Evolutionary conservation across 805 yeast species (phyloP), one percentile per base, ranked within the genome.

Genomic region (Candida ovalis): DNA sequence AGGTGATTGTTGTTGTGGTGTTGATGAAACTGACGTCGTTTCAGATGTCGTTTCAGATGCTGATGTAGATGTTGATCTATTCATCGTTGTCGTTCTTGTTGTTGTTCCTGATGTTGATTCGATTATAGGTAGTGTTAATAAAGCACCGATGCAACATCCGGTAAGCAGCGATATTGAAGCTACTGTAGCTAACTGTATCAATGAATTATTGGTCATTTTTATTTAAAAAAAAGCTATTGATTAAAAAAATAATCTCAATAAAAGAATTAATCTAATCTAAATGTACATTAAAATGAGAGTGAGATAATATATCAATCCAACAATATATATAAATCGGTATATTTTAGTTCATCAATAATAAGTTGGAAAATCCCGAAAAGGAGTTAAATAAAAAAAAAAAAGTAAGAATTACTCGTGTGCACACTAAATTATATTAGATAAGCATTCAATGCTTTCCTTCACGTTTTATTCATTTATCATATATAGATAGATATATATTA

Each of bases 71-170:
- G 28, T 25, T 25, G 28, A 6, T 7, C 9, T 7, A 7, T 6
- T 6, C 6, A 10, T 7, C 9, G 28, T 25, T 25, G 28, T 7
- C 10, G 28, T 7, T 17, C 22, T 17, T 17, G 38, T 3, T n/a
- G 38, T 3, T 18, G 38, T 5, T 12, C 17, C 12, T 15, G 38
- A 48, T 7, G 48, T 46, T 8, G 46, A 42, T 4, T 55, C 22
- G 8, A 49, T 33, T 3, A 40, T 17, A 15, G 59, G 59, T 6
- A 57, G 47, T 7, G 60, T 45, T 28, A 61, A 22, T 13, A 62
- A 40, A 3, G 62, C 60, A 2, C 67, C 67, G 3, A 63, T 46
- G 38, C 64, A 63, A 30, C 64, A 60, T 6, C 68, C 68, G 0
- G 67, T 57, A 21, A 63, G 45, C 17, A 64, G 44, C 13, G 66